Base-by-base conservation (phyloP, 305 asterid species). In the Withania somnifera region DNA sequence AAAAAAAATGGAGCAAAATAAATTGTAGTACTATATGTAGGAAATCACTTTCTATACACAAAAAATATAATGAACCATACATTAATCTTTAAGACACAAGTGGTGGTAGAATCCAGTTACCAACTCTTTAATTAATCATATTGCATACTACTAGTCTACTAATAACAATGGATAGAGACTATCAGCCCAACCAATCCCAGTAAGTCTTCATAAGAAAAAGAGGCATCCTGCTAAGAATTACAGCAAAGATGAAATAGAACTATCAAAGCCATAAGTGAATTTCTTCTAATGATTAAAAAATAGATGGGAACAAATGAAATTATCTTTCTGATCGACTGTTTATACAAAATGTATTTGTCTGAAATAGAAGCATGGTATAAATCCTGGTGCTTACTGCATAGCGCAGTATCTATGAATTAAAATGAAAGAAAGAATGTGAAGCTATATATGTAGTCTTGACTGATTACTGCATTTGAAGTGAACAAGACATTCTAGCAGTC, bases 21-120 rank as follows among this genome's bases (percentile, higher is more conserved):
- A 10, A 51, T 50, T 47, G 11, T 75, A 40, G 34, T 68, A 75
- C 50, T 26, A 47, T 50, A 75, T 75, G 61, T 47, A 24, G 45
- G 45, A 75, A 75, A 75, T 75, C 79, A 75, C 60, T 75, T 50
- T 50, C 79, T 75, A 75, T 28, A 45, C 40, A 75, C 14, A 26
- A 50, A 75, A n/a, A 60, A 8, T 20, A 24, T 26, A 26, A 75
- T 26, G 79, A 75, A 26, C 45, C 79, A 75, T 75, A 50, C 60
- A 75, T 26, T 75, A 26, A 17, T 50, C 45, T 26, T 75, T 28
- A 50, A 75, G 79, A 26, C 57, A 75, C 79, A 75, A 50, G 61
- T 73, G 60, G 64, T 58, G 67, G 38, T 15, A 75, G 79, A 50
- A 75, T 75, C 45, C 79, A 75, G 79, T 75, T 75, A 45, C 61